Evolutionary conservation across 805 yeast species (phyloP), one percentile per base, ranked within the genome.

Genomic region (Spathaspora passalidarum): DNA sequence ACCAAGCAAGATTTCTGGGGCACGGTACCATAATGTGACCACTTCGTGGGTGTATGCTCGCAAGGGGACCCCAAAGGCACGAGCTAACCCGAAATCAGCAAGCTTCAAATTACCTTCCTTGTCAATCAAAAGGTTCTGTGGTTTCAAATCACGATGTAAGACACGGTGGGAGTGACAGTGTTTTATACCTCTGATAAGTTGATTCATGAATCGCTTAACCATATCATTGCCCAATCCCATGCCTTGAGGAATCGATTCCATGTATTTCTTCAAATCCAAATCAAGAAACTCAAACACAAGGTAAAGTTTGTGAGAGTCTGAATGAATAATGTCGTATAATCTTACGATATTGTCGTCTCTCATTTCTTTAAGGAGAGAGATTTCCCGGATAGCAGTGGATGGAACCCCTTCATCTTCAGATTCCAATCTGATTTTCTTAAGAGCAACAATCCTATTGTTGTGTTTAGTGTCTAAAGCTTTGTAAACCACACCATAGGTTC

Each of bases 341-440:
- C 96, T 76, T 19, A 94, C 97, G 43, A 92, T 91, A 66, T 92
- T 90, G 50, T 89, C 96, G 68, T 94, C 96, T 53, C 88, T 81
- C 77, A 94, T 78, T 63, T 94, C 99, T 64, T 94, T 92, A 66
- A 94, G 78, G 39, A 94, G 75, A 1, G 98, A 92, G 56, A 94
- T 94, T 63, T 94, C 99, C 57, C 99, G 78, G 48, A 94, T 94
- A 5, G 99, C 98, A 0, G 99, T 94, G 1, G 97, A 90, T 1
- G 99, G 99, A 18, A 95, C 97, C 16, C 99, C 99, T 65, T 94
- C 99, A 65, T 89, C 96, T 65, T 94, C 99, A 17, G 96, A 88
- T 63, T 94, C 99, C 44, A 94, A 72, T 48, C 98, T 81, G 64
- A 94, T 95, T 69, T 94, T 95, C 66, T 94, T 94, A 56, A 94